Conservation (phyloP, 305 asterid genomes). For the Ruellia speciosa region DNA sequence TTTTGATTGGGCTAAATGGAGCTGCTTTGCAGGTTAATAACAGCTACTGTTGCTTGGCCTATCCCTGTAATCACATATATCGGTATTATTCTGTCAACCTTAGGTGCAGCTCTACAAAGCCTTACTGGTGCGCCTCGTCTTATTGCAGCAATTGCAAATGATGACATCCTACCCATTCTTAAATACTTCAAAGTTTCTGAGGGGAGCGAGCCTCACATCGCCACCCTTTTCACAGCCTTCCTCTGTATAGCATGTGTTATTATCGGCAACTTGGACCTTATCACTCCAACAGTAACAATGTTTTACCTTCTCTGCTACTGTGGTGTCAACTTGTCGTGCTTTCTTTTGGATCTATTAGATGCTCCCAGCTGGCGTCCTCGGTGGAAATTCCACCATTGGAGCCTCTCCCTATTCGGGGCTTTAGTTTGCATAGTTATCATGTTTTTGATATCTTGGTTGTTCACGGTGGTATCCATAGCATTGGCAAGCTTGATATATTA, state of each 20-base stretch:
- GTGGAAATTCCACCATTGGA: conserved; percentile 99
- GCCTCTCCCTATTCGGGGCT: conserved; percentile 95
- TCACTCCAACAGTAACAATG: conserved; percentile 93
- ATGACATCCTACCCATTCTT: conserved; percentile 89
- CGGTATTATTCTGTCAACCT: conserved; percentile 92
- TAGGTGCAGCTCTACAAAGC: conserved; percentile 98
- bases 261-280: conserved; percentile 87
- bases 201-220: conserved; percentile 78
- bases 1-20: conserved; percentile 14
- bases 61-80: conserved; percentile 70
- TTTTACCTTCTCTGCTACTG: conserved; percentile 91
- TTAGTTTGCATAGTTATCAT: conserved; percentile 76
- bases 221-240: conserved; percentile 89
- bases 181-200: conserved; percentile 87
- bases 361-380: conserved; percentile 99
- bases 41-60: conserved; percentile 98
- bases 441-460: conserved; percentile 91
- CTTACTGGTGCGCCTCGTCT: conserved; percentile 96
- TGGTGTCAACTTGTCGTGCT: conserved; percentile 93
- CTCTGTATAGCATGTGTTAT: conserved; percentile 82
- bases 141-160: conserved; percentile 97
- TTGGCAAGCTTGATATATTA: conserved; percentile 88
- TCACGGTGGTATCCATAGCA: conserved; percentile 88
- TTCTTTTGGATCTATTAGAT: conserved; percentile 92
- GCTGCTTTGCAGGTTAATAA: conserved; percentile 74